Evolutionary conservation across 1,284 basidiomycete genomes (phyloP), one percentile per base, ranked within the genome.

Genomic region (Athelia psychrophila): DNA sequence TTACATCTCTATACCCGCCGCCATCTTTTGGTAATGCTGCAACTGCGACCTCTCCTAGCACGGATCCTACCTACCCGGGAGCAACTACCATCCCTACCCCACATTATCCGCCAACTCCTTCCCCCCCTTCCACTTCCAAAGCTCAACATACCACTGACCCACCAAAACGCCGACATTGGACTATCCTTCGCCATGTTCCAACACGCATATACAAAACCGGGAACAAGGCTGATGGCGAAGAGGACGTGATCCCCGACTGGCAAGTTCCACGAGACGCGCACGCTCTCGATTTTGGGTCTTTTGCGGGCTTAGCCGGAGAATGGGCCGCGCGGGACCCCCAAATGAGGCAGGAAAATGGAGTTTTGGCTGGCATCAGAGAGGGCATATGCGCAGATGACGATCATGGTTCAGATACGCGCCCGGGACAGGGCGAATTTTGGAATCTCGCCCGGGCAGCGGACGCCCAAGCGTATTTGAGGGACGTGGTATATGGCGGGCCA

Each of bases 401-500:
- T 30, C 6, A 13, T 13, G 13, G 6, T 13, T 5, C 27, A 30
- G 53, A 50, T 40, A 44, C 45, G 27, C 49, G 53, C 18, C 54
- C 49, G 20, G 56, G 50, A 48, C 35, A 35, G 49, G 47, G 54
- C 42, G 40, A 45, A 18, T 83, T 83, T 57, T 88, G 78, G 77
- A 76, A 66, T 25, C 60, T 68, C 13, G 70, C 69, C 50, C 68
- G 71, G 6, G 79, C 77, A 9, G 64, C 63, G n/a, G 74, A 77
- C 18, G 85, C 79, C 1, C 83, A 87, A 64, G 75, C 73, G 23
- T 88, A 86, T 60, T 51, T 91, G 16, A 68, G 77, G 25, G 85
- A 89, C 60, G 63, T 88, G 8, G 86, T 90, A 0, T 91, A 90
- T 59, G 88, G 88, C 0, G 87, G 88, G 33, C 71, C 79, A 0